Evolutionary conservation across 331 rosid species (phyloP), one percentile per base, ranked within the genome.

Genomic region (Quercus lobata): DNA sequence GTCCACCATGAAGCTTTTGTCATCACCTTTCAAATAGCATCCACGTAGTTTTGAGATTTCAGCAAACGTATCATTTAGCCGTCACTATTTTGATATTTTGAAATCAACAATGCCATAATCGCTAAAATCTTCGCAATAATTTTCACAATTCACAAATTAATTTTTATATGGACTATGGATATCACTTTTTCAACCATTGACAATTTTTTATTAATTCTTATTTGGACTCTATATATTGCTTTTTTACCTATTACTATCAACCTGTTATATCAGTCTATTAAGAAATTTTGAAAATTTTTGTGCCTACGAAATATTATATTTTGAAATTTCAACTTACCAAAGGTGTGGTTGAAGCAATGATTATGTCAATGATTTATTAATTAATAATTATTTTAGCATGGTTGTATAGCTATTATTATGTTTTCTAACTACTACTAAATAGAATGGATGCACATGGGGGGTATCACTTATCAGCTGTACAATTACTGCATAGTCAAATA

Each of bases 1-100:
- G 94, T 80, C 89, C 89, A 86, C 89, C 85, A 73, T 19, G 35
- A 72, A 72, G 21, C 69, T 27, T 66, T 75, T 75, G 56, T 76
- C 24, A 75, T 72, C 82, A 56, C 79, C 79, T 56, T 53, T 69
- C 46, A 80, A 77, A 8, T 55, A 44, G 63, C 24, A 68, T 18
- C 72, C 41, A 29, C 71, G 32, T 29, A 14, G 46, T 32, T 66
- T 75, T 52, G 21, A 19, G 2, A 57, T 29, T 69, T 74, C 60
- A 22, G 58, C 56, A 44, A 57, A 22, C 61, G 73, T 49, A 80
- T 84, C 53, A 57, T 55, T 37, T 22, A 21, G 4, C 57, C 19
- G 44, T 41, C 37, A 63, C 44, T 27, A 15, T 49, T 32, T 17
- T 65, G 14, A 32, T 65, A n/a, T 35, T 68, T 68, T 68, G 18